Conservation (phyloP, 208 protist species). For the Acanthamoeba culbertsoni region DNA sequence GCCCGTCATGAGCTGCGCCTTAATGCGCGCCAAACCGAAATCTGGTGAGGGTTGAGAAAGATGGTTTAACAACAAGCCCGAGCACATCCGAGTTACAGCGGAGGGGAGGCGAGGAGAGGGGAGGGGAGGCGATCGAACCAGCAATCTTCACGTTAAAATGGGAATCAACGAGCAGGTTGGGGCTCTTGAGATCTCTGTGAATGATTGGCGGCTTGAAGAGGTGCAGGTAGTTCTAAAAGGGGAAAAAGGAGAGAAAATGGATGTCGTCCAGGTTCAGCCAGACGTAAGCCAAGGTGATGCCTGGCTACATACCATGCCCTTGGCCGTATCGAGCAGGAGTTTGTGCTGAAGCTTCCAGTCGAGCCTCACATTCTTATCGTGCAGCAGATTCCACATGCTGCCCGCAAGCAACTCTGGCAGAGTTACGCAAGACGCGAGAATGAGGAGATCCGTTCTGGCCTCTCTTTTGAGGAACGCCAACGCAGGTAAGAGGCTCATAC, state of each 20-base stretch:
- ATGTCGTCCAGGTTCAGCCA: background rate
- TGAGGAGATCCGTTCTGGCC: too few species aligned
- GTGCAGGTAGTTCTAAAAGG: slow-evolving; percentile 64
- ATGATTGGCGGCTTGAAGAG: slow-evolving; percentile 48
- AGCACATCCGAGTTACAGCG: too few species aligned
- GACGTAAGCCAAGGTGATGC: background rate
- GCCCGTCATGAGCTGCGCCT: slow-evolving; percentile 51
- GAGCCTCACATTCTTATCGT: background rate
- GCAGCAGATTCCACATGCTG: slow-evolving; percentile 43
- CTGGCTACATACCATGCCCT: slow-evolving; percentile 15
- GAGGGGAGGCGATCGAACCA: background rate
- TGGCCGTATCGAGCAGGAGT: slow-evolving; percentile 10
- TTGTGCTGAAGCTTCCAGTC: background rate
- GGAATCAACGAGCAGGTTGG: slow-evolving; percentile 56
- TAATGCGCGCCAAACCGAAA: slow-evolving; percentile 30
- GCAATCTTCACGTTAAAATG: slow-evolving; percentile 34
- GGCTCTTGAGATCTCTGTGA: slow-evolving; percentile 54
- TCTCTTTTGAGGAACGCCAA: too few species aligned
- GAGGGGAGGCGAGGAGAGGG: background rate
- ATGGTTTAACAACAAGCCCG: too few species aligned
- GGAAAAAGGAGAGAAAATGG: background rate
- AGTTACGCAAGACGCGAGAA: too few species aligned
- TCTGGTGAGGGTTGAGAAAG: too few species aligned
- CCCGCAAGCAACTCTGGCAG: slow-evolving; percentile 49
- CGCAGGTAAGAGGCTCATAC: too few species aligned